These are phyloP conservation scores for Globisporangium paroecandrum DNA, from an alignment of 352 stramenopile genomes.

Conservation along the genomic window DNA sequence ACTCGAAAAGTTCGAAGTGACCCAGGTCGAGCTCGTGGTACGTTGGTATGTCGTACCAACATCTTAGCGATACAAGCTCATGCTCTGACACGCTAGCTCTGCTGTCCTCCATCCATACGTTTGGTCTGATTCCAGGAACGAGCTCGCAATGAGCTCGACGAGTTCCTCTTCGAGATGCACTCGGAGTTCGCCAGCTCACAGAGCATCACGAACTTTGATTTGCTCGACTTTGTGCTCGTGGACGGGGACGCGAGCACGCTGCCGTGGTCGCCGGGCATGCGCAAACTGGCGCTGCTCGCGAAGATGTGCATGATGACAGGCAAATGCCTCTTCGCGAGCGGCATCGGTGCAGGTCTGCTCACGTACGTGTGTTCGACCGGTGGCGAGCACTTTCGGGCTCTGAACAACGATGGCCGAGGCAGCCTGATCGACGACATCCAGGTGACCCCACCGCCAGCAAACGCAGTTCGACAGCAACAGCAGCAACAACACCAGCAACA, in stretches of 20 bases:
- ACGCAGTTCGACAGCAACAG: neutral
- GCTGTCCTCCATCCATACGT: neutral
- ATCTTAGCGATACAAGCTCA: neutral
- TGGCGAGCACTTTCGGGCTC: conserved; percentile 49
- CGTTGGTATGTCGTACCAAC: conserved; percentile 1
- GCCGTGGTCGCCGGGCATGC: conserved; percentile 58
- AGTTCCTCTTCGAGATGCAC: conserved; percentile 76
- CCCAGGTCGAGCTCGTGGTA: conserved; percentile 58
- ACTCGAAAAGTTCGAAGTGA: conserved; percentile 62
- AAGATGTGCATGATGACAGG: conserved; percentile 90
- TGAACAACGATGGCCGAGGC: conserved; percentile 64
- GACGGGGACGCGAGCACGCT: conserved; percentile 60
- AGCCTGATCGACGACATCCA: conserved; percentile 39
- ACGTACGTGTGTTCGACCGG: conserved; percentile 73
- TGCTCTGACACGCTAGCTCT: neutral
- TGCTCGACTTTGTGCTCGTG: conserved; percentile 79
- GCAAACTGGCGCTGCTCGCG: conserved; percentile 54
- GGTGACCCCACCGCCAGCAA: conserved; percentile 31
- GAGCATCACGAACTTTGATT: conserved; percentile 76
- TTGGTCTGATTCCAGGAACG: conserved; percentile 39
- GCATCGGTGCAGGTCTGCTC: conserved; percentile 53
- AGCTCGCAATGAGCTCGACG: conserved; percentile 54
- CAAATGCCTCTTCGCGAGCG: conserved; percentile 73
- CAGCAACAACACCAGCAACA: conserved; percentile 7
- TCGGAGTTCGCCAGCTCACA: conserved; percentile 59